Evolutionary conservation across 768 basidiomycete genomes (phyloP).

Genomic region (Termitomyces bulborhizus): DNA sequence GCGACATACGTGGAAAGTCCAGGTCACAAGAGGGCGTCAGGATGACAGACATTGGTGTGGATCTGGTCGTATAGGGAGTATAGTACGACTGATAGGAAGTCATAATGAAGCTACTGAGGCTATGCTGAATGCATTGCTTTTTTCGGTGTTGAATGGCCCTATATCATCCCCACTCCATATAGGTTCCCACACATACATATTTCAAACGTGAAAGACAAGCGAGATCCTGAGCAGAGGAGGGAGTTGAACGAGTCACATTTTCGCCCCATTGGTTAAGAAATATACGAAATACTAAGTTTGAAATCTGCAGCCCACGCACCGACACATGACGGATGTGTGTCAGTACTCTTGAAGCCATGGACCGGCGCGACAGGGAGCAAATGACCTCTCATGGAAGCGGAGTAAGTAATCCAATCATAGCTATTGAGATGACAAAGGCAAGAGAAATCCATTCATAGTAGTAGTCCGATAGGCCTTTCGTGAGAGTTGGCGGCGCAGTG

Average conservation of each 20-base stretch:
- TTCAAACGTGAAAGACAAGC: neutral
- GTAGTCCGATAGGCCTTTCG: too few species aligned
- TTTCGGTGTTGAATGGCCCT: neutral
- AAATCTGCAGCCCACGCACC: too few species aligned
- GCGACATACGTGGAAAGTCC: neutral
- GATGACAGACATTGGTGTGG: slow-evolving; percentile 47
- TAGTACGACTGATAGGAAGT: neutral
- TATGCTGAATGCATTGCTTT: neutral
- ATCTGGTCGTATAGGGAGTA: neutral
- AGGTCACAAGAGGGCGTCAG: slow-evolving; percentile 61
- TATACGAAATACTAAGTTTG: too few species aligned
- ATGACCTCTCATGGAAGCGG: too few species aligned
- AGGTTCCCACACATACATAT: neutral
- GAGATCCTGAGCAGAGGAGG: neutral
- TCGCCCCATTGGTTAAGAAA: too few species aligned
- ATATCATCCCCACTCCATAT: neutral
- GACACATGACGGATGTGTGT: too few species aligned
- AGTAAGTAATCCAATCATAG: too few species aligned
- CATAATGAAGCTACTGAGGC: neutral
- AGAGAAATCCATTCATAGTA: too few species aligned
- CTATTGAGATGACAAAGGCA: too few species aligned
- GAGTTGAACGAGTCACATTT: neutral
- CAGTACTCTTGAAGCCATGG: too few species aligned
- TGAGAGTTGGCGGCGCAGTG: neutral
- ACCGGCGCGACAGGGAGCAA: too few species aligned